These are phyloP conservation scores for Gigaspora rosea DNA, from an alignment of 192 early-diverging fungal genomes.

Conservation along the genomic window DNA sequence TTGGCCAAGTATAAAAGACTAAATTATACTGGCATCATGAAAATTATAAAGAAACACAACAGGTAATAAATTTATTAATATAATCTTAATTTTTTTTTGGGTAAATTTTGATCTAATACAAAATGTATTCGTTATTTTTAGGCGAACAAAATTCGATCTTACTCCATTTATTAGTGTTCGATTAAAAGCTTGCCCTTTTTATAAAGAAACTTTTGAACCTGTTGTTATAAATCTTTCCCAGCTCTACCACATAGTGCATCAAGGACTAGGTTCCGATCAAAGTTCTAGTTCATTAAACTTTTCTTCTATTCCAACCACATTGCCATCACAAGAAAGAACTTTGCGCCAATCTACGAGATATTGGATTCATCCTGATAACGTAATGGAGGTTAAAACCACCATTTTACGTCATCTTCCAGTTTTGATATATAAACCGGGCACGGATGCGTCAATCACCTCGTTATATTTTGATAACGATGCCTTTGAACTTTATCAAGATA, in stretches of 20 bases:
- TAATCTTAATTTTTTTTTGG: neutral
- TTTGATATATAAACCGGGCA: conserved; percentile 81
- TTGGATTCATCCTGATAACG: conserved; percentile 96
- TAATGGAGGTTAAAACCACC: conserved; percentile 89
- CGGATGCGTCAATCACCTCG: conserved; percentile 88
- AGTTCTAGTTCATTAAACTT: conserved; percentile 36
- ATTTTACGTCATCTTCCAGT: conserved; percentile 91
- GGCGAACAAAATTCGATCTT: conserved; percentile 62
- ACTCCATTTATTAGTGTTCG: conserved; percentile 78
- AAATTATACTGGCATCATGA: conserved; percentile 83
- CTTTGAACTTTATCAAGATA: conserved; percentile 86
- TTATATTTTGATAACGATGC: conserved; percentile 91
- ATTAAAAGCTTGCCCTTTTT: conserved; percentile 82
- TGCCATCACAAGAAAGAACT: conserved; percentile 54
- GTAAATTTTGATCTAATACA: neutral
- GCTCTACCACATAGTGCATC: conserved; percentile 71
- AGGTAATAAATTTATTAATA: conserved; percentile 40
- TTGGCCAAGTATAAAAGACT: conserved; percentile 73
- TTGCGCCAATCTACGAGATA: conserved; percentile 88
- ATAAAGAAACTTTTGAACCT: conserved; percentile 82
- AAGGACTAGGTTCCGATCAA: conserved; percentile 44
- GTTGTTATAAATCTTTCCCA: conserved; percentile 84
- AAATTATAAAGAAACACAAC: conserved; percentile 99
- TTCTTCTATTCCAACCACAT: conserved; percentile 19
- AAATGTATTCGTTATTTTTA: conserved; percentile 10